Conservation (phyloP, 2,329 filamentous ascomycete genomes). For the Remersonia thermophila region DNA sequence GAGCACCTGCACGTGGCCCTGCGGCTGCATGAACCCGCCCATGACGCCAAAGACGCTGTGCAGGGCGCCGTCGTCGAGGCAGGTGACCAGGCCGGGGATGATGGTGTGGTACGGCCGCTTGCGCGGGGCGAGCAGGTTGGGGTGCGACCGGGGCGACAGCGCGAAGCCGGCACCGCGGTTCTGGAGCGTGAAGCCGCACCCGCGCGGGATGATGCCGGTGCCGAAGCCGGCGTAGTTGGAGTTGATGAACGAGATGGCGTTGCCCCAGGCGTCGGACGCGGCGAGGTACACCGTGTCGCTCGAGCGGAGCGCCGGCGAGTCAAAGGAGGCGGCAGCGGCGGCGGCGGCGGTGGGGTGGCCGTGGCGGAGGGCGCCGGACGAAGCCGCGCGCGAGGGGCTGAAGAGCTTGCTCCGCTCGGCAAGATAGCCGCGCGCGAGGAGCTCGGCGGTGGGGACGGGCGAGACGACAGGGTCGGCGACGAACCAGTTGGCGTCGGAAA, state of each 20-base stretch:
- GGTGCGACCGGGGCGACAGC: slow-evolving; percentile 52
- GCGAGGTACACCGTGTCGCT: slow-evolving; percentile 94
- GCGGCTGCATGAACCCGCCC: slow-evolving; percentile 98
- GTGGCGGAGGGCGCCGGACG: slow-evolving; percentile 49
- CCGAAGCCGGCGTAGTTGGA: slow-evolving; percentile 87
- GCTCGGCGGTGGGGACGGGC: slow-evolving; percentile 54
- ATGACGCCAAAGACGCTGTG: slow-evolving; percentile 90
- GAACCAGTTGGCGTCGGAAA: slow-evolving; percentile 84
- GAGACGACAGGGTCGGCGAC: slow-evolving; percentile 68
- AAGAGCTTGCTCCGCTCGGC: slow-evolving; percentile 53
- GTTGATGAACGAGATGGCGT: slow-evolving; percentile 94
- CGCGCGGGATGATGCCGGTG: slow-evolving; percentile 69
- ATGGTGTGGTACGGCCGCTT: slow-evolving; percentile 97
- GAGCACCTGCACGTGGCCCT: slow-evolving; percentile 88
- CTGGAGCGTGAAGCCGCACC: slow-evolving; percentile 86
- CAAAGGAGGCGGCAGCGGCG: too few relatives aligned
- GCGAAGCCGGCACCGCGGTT: slow-evolving; percentile 85
- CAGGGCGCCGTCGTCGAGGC: slow-evolving; percentile 56
- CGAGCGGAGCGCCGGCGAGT: slow-evolving; percentile 64
- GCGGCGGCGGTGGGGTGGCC: slow-evolving; percentile 51
- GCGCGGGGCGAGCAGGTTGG: slow-evolving; percentile 65
- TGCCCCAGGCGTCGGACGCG: slow-evolving; percentile 68
- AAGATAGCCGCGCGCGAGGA: slow-evolving; percentile 66
- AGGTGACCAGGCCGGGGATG: slow-evolving; percentile 84
- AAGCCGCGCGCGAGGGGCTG: slow-evolving; percentile 38